Conservation (phyloP, 805 yeast species). For the Danielia oregonensis region DNA sequence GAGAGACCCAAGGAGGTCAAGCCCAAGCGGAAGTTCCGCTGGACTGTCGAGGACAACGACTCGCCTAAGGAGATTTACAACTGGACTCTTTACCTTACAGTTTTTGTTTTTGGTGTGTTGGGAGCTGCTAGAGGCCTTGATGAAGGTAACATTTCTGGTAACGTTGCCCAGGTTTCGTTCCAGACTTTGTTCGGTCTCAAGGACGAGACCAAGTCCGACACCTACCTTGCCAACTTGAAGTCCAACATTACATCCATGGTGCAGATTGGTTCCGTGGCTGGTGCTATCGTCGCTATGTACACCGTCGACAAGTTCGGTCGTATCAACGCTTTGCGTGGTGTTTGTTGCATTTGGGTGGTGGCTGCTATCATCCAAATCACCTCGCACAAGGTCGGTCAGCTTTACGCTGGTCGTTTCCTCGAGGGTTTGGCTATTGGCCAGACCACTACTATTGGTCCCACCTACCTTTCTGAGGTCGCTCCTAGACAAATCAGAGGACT, state of each 20-base stretch:
- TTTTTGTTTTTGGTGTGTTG: conserved; percentile 49
- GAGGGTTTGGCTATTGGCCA: conserved; percentile 59
- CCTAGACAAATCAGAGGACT: conserved; percentile 52
- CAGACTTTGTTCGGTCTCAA: conserved; percentile 40
- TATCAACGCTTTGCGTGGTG: conserved; percentile 42
- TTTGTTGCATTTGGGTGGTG: conserved; percentile 35
- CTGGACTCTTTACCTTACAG: conserved; percentile 41
- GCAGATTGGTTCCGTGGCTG: conserved; percentile 53
- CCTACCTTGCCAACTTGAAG: conserved; percentile 41
- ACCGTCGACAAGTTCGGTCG: conserved; percentile 51
- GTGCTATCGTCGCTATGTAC: conserved; percentile 46
- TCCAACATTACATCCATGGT: conserved; percentile 59
- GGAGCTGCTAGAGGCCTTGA: conserved; percentile 59
- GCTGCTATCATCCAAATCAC: conserved; percentile 50
- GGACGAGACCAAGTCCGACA: conserved; percentile 31
- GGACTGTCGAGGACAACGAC: conserved; percentile 26
- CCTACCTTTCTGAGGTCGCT: conserved; percentile 48
- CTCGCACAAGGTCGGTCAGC: conserved; percentile 42
- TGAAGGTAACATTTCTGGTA: conserved; percentile 50
- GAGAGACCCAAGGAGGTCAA: background rate
- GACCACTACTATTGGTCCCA: conserved; percentile 54
- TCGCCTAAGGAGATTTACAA: conserved; percentile 47
- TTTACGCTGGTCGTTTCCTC: conserved; percentile 52
- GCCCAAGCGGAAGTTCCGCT: conserved; percentile 11
- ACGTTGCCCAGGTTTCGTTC: conserved; percentile 43